Evolutionary conservation across 2,329 filamentous ascomycete genomes (phyloP), one percentile per base, ranked within the genome.

Genomic region (Colletotrichum magnum): DNA sequence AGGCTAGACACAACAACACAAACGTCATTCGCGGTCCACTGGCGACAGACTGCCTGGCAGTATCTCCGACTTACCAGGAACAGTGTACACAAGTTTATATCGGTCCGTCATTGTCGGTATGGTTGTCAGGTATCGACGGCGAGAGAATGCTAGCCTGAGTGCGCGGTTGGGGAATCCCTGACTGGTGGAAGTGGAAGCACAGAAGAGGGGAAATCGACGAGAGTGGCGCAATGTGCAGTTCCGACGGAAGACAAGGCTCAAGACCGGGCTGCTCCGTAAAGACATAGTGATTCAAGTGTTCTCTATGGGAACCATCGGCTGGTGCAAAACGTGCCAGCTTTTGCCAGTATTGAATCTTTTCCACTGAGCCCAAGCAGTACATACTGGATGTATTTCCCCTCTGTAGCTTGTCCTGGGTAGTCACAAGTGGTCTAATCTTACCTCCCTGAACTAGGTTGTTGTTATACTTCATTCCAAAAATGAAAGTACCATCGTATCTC

Each of bases 31-130:
- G 9, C 7, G 7, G 32, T 36, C 10, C 32, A 36, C 7, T 36
- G 9, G 28, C 10, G 28, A 36, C 32, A 36, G 32, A 10, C 32
- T 10, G 3, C 32, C 32, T 4, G 3, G 10, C 32, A 6, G 9
- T 36, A 51, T 24, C 18, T 4, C 6, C 18, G 2, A 26, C 9
- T 2, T 43, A 71, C 66, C 69, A 24, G 69, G 65, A 26, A 72
- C 69, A 2, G 66, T 72, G 48, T 70, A 70, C 1, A 72, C 1
- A 0, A 72, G 67, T 60, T 72, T 72, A 12, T 36, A 72, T 18
- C 62, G 58, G 12, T 72, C 71, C 72, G 65, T 74, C 7, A 2
- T 21, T 13, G 1, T 1, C 0, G 1, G 45, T 39, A 26, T 6
- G 12, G 26, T 36, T n/a, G 50, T 28, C 0, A 50, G 36, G 13